These are phyloP conservation scores for Trichophyton benhamiae DNA, from an alignment of 2,329 filamentous ascomycete species.

Conservation along the genomic window DNA sequence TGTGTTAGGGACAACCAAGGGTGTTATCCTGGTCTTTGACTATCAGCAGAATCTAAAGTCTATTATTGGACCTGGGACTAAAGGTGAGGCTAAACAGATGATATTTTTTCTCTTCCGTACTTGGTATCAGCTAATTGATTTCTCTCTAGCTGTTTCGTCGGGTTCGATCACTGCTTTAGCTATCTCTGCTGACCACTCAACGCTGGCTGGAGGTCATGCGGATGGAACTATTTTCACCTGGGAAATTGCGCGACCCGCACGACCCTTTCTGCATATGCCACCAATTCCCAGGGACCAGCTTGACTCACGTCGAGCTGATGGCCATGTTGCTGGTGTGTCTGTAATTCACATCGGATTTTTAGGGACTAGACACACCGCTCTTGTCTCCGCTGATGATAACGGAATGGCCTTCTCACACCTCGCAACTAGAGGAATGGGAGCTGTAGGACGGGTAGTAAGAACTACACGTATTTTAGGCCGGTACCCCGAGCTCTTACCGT, in stretches of 20 bases:
- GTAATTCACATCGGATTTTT: constrained; percentile 91
- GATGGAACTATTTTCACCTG: constrained; percentile 92
- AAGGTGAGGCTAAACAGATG: constrained; percentile 45
- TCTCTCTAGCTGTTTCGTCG: constrained; percentile 63
- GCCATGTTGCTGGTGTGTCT: constrained; percentile 64
- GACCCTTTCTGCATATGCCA: constrained; percentile 78
- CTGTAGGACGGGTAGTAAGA: constrained; percentile 73
- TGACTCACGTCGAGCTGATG: constrained; percentile 58
- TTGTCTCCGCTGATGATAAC: constrained; percentile 86
- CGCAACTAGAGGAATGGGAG: constrained; percentile 77
- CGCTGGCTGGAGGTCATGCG: constrained; percentile 77
- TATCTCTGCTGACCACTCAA: constrained; percentile 86
- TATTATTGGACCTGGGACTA: constrained; percentile 86
- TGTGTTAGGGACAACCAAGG: constrained; percentile 84
- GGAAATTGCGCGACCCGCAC: constrained; percentile 72
- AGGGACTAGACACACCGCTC: constrained; percentile 80
- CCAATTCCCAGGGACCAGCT: constrained; percentile 57
- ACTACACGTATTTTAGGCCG: constrained; percentile 82
- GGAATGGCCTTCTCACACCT: constrained; percentile 99
- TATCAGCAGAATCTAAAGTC: constrained; percentile 91
- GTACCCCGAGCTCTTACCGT: constrained; percentile 59
- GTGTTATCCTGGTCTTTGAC: constrained; percentile 89
- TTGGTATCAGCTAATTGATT: not conserved
- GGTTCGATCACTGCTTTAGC: constrained; percentile 78
- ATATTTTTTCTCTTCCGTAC: no score